These are phyloP conservation scores for Backusella tuberculispora DNA, from an alignment of 192 early-diverging fungal genomes.

Conservation along the genomic window DNA sequence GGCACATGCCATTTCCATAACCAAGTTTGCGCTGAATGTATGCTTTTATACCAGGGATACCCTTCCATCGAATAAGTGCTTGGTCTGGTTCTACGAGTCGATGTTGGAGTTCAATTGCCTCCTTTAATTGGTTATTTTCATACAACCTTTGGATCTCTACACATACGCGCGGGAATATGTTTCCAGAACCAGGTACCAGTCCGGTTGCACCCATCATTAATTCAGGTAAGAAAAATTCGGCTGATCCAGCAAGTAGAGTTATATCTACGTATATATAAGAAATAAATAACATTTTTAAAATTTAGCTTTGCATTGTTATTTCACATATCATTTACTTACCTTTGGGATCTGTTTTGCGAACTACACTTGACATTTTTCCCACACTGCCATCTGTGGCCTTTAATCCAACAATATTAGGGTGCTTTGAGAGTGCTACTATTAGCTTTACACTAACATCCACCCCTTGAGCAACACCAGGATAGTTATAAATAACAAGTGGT, in stretches of 20 bases:
- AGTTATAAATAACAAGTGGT: conserved; percentile 47
- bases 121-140: conserved; percentile 29
- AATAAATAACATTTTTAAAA: background rate
- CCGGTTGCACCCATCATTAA: conserved; percentile 39
- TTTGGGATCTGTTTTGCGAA: conserved; percentile 29
- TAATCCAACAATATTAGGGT: conserved; percentile 41
- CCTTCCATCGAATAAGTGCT: conserved; percentile 37
- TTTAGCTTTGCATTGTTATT: background rate
- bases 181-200: conserved; percentile 38
- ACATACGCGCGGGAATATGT: conserved; percentile 28
- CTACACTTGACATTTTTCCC: conserved; percentile 42
- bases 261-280: conserved; percentile 26
- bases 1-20: conserved; percentile 31
- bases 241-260: conserved; percentile 44
- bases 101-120: conserved; percentile 37
- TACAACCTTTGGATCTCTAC: conserved; percentile 34
- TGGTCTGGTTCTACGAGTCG: conserved; percentile 37
- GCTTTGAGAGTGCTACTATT: conserved; percentile 24
- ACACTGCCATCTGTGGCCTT: conserved; percentile 45
- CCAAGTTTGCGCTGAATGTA: conserved; percentile 29
- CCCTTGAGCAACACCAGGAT: conserved; percentile 43
- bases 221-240: conserved; percentile 42
- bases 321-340: background rate
- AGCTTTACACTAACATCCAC: conserved; percentile 31
- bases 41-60: conserved; percentile 40